Evolutionary conservation across 495 filamentous ascomycete species (phyloP), one percentile per base, ranked within the genome.

Genomic region (Eremomyces bilateralis): DNA sequence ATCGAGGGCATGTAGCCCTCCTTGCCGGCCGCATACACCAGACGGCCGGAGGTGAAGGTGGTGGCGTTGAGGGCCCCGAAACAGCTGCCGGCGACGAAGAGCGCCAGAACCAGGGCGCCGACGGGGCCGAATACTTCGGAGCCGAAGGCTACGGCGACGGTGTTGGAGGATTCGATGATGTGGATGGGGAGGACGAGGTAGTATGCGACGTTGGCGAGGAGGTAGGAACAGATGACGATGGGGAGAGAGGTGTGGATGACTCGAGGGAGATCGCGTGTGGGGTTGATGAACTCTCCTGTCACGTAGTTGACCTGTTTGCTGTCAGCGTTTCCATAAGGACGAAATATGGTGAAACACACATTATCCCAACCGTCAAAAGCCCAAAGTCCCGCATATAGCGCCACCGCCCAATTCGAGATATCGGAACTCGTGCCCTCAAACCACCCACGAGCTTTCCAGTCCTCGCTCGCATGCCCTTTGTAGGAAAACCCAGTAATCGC

Each of bases 341-440:
- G 22, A 17, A 20, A 18, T 29, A 39, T 22, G 16, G 1, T n/a
- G 29, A 28, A 41, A 61, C 77, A 59, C 55, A 88, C 84, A 53
- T 97, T 97, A 50, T 97, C 88, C 88, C 88, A 97, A 15, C 88
- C 88, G 48, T 97, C 88, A 56, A 85, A 97, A 2, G 88, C 88
- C 88, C 88, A 97, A 1, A 97, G 62, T 6, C 88, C 88, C 18
- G 82, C 85, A 53, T 97, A 97, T 38, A 97, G 52, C 3, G 88
- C 88, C 34, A 95, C 78, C 12, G 83, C 83, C 73, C 80, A 90
- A 41, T 69, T 71, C 12, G 75, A 80, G 12, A 73, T 63, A 50
- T 80, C 71, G n/a, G 67, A 65, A 43, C 61, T 77, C 8, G 83
- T 92, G 25, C 73, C 77, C 38, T 83, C 72, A 47, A 95, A 94